Percentiles rank a stretch among this genome's conserved stretches.
These are phyloP conservation scores for Elaeagnus macrophylla DNA, from an alignment of 306 rosid species.

Conservation along the genomic window DNA sequence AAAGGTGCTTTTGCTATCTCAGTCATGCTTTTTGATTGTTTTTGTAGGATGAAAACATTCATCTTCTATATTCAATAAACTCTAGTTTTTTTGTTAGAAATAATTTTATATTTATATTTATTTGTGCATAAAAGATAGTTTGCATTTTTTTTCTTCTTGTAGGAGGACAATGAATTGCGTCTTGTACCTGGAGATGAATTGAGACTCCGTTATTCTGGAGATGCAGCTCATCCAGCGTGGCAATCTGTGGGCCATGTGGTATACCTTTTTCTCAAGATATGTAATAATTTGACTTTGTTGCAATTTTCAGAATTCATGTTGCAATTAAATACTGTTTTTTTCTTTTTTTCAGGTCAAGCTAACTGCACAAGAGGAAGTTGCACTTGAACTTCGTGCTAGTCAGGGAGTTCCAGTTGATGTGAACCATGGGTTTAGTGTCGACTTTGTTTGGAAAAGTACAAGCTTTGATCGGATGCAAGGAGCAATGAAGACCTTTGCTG, in stretches of 20 bases:
- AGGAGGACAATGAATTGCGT: slow-evolving; percentile 98
- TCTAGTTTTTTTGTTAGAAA: background rate
- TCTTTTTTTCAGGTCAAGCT: slow-evolving; percentile 65
- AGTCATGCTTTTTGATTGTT: background rate
- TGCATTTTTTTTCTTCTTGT: slow-evolving; percentile 18
- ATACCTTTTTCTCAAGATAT: slow-evolving; percentile 17
- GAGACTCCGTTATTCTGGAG: slow-evolving; percentile 94
- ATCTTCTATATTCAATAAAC: background rate
- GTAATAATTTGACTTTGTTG: background rate
- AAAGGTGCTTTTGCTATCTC: slow-evolving; percentile 40
- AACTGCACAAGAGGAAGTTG: slow-evolving; percentile 98
- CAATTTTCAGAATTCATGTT: too few relatives aligned
- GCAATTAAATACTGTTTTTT: background rate
- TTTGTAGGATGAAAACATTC: background rate
- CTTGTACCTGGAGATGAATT: slow-evolving; percentile 99
- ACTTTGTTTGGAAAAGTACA: slow-evolving; percentile 99
- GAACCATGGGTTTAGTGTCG: slow-evolving; percentile 96
- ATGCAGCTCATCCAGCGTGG: slow-evolving; percentile 99
- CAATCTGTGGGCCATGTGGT: slow-evolving; percentile 99
- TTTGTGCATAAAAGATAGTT: slow-evolving; percentile 1
- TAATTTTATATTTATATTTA: background rate
- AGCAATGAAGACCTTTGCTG: slow-evolving; percentile 98
- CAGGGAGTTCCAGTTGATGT: slow-evolving; percentile 99
- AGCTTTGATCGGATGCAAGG: slow-evolving; percentile 99
- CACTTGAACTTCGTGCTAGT: slow-evolving; percentile 92